Evolutionary conservation across 371 early-diverging fungal genomes (phyloP), one percentile per base, ranked within the genome.

Genomic region (Apophysomyces sp.): DNA sequence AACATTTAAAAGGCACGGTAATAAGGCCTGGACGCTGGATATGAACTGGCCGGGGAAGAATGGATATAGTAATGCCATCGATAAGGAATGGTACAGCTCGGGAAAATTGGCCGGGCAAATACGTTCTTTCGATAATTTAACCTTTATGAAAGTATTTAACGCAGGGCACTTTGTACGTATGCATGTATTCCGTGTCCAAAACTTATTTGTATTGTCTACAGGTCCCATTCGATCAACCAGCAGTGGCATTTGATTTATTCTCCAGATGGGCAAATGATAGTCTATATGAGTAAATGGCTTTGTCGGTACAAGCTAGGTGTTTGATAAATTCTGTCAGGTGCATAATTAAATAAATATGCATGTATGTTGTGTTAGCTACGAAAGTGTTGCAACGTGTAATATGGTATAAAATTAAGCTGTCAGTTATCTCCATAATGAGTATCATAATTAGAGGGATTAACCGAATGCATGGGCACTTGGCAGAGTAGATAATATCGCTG

Each of bases 161-260:
- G 93, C 91, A 26, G 94, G 94, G 12, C 94, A 94, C 69, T 92
- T 94, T 92, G 49, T 44, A 44, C 11, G 49, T 44, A 21, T 44
- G 9, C 0, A 4, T 44, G 78, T 69, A 13, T 29, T 44, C 21
- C 21, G 27, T 9, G 21, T n/a, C 34, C 34, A 11, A 21, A 16
- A 21, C 24, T 44, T 7, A 44, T 21, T 21, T 7, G n/a, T 8
- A 44, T 21, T 44, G 21, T 44, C 24, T 18, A 21, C 21, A 44
- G 49, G 49, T 44, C 21, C 49, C 49, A 44, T 1, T 21, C 24
- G 49, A 44, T 21, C 49, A 21, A 6, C 49, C 49, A 21, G 21
- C 16, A 4, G 21, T 44, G 9, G 49, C 49, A 8, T 44, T 26
- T 16, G 21, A 44, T 11, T 18, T 21, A 9, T 44, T 44, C 49